Conservation (phyloP, 2,329 filamentous ascomycete genomes). For the Curvularia sp. region DNA sequence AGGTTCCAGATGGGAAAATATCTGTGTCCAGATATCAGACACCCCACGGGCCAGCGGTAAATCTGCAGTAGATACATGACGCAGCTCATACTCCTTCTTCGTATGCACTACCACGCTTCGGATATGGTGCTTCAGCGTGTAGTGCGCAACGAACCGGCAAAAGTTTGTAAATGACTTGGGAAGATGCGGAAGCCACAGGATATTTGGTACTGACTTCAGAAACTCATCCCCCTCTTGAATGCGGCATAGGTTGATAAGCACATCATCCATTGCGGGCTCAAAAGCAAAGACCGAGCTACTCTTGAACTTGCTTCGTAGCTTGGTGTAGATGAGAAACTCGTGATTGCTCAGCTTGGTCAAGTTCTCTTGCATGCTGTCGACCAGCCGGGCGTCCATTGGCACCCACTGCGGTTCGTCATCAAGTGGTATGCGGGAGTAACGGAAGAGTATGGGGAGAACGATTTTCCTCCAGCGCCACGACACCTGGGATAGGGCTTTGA, state of each 20-base stretch:
- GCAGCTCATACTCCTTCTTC: conserved; percentile 48
- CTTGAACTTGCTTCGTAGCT: conserved; percentile 45
- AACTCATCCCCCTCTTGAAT: conserved; percentile 42
- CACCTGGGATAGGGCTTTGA: conserved; percentile 45
- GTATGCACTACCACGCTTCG: conserved; percentile 57
- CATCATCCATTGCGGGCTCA: conserved; percentile 40
- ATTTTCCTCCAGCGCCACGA: conserved; percentile 44
- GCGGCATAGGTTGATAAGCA: conserved; percentile 43
- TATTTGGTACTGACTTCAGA: conserved; percentile 31
- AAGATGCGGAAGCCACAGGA: conserved; percentile 45
- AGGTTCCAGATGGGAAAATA: conserved; percentile 43
- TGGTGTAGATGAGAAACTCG: conserved; percentile 43
- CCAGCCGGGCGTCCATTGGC: conserved; percentile 42
- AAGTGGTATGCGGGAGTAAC: conserved; percentile 35
- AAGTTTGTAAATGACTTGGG: conserved; percentile 32
- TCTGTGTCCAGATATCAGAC: conserved; percentile 38
- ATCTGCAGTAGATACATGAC: conserved; percentile 37
- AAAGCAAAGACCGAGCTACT: conserved; percentile 39
- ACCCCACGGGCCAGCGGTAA: conserved; percentile 60
- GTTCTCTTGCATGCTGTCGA: conserved; percentile 45
- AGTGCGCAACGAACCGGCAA: conserved; percentile 24
- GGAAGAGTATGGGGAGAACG: conserved; percentile 44
- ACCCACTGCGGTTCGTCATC: conserved; percentile 44
- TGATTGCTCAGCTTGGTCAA: conserved; percentile 41
- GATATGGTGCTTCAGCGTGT: conserved; percentile 49